Conservation (phyloP, 1,284 basidiomycete species). For the Apiotrichum veenhuisii region DNA sequence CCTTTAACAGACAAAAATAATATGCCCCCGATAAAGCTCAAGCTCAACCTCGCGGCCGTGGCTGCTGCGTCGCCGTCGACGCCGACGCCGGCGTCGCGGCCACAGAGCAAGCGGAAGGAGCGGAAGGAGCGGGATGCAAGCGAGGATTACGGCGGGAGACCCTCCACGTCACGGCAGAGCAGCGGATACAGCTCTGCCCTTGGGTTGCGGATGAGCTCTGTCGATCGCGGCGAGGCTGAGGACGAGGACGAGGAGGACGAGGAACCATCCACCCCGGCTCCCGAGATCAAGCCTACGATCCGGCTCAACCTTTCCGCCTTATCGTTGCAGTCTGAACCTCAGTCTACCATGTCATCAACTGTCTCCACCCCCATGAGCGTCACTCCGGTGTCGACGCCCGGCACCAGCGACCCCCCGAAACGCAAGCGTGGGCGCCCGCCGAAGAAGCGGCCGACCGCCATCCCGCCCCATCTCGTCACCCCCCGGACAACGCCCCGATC, state of each 20-base stretch:
- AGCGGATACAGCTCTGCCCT: background rate
- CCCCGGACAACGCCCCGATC: constrained; percentile 7
- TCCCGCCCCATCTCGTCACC: constrained; percentile 21
- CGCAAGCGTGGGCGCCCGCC: constrained; percentile 13
- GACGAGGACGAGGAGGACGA: background rate
- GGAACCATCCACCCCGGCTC: background rate
- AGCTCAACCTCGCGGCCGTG: constrained; percentile 28
- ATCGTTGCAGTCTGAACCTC: background rate
- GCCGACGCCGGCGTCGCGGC: background rate
- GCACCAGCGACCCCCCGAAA: constrained; percentile 3
- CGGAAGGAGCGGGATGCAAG: background rate
- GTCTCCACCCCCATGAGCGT: constrained; percentile 9
- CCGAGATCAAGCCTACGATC: background rate
- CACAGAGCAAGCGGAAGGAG: constrained; percentile 4
- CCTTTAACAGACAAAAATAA: background rate
- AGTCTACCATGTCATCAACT: constrained; percentile 12
- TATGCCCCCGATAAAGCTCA: constrained; percentile 39
- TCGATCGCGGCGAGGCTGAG: no score
- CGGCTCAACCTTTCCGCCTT: constrained; percentile 2
- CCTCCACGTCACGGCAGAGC: background rate
- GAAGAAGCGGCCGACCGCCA: constrained; percentile 15
- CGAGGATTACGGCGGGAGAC: background rate
- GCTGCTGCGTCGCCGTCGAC: constrained; percentile 7
- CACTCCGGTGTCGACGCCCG: constrained; percentile 16
- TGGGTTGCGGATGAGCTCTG: background rate